These are phyloP conservation scores for Ogataea haglerorum DNA, from an alignment of 805 yeast genomes.

Conservation along the genomic window DNA sequence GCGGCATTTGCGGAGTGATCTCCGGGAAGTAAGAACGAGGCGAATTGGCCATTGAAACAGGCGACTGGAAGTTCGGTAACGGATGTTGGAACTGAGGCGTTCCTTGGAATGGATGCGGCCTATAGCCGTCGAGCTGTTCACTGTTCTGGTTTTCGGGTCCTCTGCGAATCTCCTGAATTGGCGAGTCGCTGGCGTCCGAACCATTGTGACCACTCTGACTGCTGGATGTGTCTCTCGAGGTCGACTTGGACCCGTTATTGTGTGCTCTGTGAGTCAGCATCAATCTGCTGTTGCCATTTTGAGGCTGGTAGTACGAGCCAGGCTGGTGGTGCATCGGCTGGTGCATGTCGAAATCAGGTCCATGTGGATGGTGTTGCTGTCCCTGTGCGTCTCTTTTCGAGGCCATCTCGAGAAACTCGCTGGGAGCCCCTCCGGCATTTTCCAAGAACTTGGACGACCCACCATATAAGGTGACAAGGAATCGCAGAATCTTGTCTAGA, in stretches of 20 bases:
- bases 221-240: slow-evolving; percentile 6
- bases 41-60: slow-evolving; percentile 21
- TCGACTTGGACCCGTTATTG: slow-evolving; percentile 13
- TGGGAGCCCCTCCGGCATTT: slow-evolving; percentile 14
- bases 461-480: slow-evolving; percentile 80
- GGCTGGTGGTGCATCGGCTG: slow-evolving; percentile 8
- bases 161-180: slow-evolving; percentile 31
- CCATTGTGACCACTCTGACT: slow-evolving; percentile 2
- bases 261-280: slow-evolving; percentile 31
- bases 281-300: slow-evolving; percentile 16
- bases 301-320: slow-evolving; percentile 9
- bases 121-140: slow-evolving; percentile 17
- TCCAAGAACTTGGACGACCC: slow-evolving; percentile 43
- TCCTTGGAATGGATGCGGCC: slow-evolving; percentile 2
- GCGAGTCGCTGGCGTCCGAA: slow-evolving; percentile 18
- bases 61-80: slow-evolving; percentile 8
- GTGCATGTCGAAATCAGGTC: slow-evolving; percentile 14
- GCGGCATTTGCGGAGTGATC: slow-evolving; percentile 11
- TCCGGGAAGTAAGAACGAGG: slow-evolving; percentile 32
- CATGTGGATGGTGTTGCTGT: slow-evolving; percentile 9
- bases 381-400: slow-evolving; percentile 10
- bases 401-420: slow-evolving; percentile 21
- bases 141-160: slow-evolving; percentile 30
- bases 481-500: slow-evolving; percentile 80
- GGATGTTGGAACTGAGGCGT: slow-evolving; percentile 3